Conservation (phyloP, 1,284 basidiomycete species). For the Stereum hirsutum region DNA sequence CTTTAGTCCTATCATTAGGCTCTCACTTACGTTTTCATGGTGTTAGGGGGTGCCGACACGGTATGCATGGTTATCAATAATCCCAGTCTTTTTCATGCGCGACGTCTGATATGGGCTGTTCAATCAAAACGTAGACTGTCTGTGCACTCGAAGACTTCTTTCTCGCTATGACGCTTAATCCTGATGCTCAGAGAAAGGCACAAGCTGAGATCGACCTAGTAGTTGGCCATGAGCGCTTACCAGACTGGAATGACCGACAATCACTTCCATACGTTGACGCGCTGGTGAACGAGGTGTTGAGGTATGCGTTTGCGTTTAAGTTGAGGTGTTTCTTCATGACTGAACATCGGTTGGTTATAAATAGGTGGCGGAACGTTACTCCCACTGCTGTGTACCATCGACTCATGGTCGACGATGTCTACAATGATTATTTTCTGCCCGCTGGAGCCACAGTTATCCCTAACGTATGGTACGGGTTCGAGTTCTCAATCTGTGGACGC, state of each 20-base stretch:
- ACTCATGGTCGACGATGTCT: neutral
- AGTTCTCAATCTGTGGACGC: neutral
- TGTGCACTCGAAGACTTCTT: conserved; percentile 13
- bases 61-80: too few species aligned
- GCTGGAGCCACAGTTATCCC: conserved; percentile 6
- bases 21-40: neutral
- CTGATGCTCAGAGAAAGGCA: conserved; percentile 15
- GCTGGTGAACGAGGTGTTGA: conserved; percentile 14
- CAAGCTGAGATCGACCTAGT: conserved; percentile 18
- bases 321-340: too few species aligned
- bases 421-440: neutral
- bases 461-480: conserved; percentile 21
- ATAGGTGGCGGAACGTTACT: too few species aligned
- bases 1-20: neutral
- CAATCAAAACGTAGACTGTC: conserved; percentile 8
- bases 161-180: conserved; percentile 17
- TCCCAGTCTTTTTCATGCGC: neutral
- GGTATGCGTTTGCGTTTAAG: too few species aligned
- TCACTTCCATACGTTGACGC: conserved; percentile 14
- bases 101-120: neutral
- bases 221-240: conserved; percentile 13
- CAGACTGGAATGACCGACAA: conserved; percentile 11
- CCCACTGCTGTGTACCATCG: neutral
- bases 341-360: too few species aligned
- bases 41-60: conserved; percentile 1